A percentile compares a stretch with the other conserved stretches of the same genome.
Evolutionary conservation across 2,329 filamentous ascomycete species (phyloP).

Genomic region (Colletotrichum phormii): DNA sequence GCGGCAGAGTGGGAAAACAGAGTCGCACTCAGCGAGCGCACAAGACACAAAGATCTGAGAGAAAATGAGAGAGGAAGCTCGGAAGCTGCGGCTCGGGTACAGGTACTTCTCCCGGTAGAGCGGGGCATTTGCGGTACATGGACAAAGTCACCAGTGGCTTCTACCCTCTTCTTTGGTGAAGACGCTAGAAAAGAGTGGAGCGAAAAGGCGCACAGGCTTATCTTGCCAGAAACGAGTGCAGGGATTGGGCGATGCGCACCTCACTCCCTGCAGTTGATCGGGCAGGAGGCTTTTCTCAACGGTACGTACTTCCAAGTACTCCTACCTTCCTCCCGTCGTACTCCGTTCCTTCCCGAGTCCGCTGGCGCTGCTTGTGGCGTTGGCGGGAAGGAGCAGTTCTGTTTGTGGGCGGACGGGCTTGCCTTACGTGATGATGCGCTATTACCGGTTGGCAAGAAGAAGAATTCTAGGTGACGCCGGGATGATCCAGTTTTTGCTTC

Average conservation of each 20-base stretch:
- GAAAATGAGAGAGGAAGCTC: constrained; percentile 12
- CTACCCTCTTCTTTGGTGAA: neutral
- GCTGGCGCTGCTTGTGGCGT: neutral
- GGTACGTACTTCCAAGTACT: neutral
- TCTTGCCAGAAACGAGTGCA: neutral
- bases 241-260: neutral
- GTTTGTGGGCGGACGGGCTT: neutral
- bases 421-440: constrained; percentile 35
- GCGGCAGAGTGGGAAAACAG: neutral
- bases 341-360: neutral
- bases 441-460: neutral
- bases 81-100: constrained; percentile 33
- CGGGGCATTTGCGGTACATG: neutral
- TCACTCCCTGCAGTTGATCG: constrained; percentile 12
- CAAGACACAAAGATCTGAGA: neutral
- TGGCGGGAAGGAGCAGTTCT: neutral
- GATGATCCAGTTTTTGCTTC: constrained; percentile 23
- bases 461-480: constrained; percentile 18
- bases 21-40: constrained; percentile 7
- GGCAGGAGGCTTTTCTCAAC: neutral
- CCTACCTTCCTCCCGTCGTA: neutral
- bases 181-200: neutral
- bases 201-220: neutral
- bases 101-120: constrained; percentile 14
- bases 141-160: neutral